Base-by-base conservation (phyloP, 768 basidiomycete genomes). In the Kwoniella heveanensis region DNA sequence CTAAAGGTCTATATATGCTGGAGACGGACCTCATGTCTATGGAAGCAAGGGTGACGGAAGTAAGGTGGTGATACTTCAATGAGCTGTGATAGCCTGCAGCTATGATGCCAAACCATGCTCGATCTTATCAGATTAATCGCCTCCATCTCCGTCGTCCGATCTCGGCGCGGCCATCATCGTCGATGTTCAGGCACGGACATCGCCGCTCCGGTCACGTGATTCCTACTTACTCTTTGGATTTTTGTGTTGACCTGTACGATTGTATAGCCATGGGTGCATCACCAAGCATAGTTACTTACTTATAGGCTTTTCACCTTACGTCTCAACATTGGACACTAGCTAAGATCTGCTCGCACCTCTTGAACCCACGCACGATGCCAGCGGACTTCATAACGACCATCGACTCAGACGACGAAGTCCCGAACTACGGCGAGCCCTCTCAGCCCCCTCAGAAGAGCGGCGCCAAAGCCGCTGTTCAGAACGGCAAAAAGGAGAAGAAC, bases 321-420 rank as follows among this genome's bases (percentile, higher is more conserved):
- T n/a, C n/a, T n/a, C n/a, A n/a, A n/a, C n/a, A n/a, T n/a, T n/a
- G n/a, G n/a, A n/a, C n/a, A n/a, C n/a, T n/a, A n/a, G n/a, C n/a
- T n/a, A n/a, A n/a, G n/a, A n/a, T n/a, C n/a, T n/a, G n/a, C n/a
- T n/a, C n/a, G n/a, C n/a, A n/a, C n/a, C n/a, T n/a, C n/a, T n/a
- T n/a, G n/a, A 32, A 32, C 32, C 26, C 37, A 25, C 3, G 47
- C 44, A 62, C 29, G 4, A 65, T 70, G 69, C 32, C 69, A 2
- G 47, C n/a, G 21, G 73, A 74, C 51, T 71, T 74, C 46, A 64
- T 72, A n/a, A 66, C 69, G 6, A 74, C 73, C 4, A 69, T 74
- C 21, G 73, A 74, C 57, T 74, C 73, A 48, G 73, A 74, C 55
- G 73, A 74, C 49, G 73, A 74, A 49, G 54, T 60, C 9, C 32